Conservation (phyloP, 202 grass and related monocot species). For the Schoenoplectus tabernaemontani region DNA sequence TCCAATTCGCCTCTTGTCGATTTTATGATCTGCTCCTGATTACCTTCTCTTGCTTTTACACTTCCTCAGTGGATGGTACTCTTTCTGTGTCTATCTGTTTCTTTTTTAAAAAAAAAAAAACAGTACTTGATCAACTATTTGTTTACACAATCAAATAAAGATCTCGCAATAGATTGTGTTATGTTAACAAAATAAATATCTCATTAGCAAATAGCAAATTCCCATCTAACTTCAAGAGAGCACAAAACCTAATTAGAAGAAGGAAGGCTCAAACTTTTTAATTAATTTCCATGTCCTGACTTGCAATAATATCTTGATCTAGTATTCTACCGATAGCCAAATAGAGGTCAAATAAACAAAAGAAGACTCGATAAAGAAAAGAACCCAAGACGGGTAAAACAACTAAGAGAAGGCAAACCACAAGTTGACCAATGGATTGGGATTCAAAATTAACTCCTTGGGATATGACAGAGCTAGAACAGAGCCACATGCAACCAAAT, state of each 20-base stretch:
- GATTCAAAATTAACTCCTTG: conserved; percentile 37
- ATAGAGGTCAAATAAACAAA: conserved; percentile 2
- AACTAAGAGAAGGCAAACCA: conserved; percentile 1
- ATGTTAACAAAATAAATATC: not conserved
- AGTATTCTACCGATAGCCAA: conserved; percentile 15
- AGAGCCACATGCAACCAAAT: conserved; percentile 30
- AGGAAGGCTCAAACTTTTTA: not conserved
- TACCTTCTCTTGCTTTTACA: not conserved
- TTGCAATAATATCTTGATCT: conserved; percentile 14
- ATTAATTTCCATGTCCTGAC: not conserved
- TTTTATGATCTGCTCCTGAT: conserved; percentile 3
- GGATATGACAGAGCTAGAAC: conserved; percentile 31
- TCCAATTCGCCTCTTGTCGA: conserved; percentile 19
- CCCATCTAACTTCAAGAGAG: not conserved
- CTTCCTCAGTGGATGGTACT: conserved; percentile 12
- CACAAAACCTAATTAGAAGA: not conserved
- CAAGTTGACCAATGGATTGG: conserved; percentile 29
- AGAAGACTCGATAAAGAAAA: not conserved
- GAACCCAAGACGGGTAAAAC: not conserved
- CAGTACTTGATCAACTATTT: not conserved
- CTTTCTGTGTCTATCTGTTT: not conserved
- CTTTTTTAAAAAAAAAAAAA: not conserved
- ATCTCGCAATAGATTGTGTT: not conserved
- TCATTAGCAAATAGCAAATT: not conserved
- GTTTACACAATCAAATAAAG: not conserved